Evolutionary conservation across 2,329 filamentous ascomycete species (phyloP), one percentile per base, ranked within the genome.

Genomic region (Diaporthe citriasiana): DNA sequence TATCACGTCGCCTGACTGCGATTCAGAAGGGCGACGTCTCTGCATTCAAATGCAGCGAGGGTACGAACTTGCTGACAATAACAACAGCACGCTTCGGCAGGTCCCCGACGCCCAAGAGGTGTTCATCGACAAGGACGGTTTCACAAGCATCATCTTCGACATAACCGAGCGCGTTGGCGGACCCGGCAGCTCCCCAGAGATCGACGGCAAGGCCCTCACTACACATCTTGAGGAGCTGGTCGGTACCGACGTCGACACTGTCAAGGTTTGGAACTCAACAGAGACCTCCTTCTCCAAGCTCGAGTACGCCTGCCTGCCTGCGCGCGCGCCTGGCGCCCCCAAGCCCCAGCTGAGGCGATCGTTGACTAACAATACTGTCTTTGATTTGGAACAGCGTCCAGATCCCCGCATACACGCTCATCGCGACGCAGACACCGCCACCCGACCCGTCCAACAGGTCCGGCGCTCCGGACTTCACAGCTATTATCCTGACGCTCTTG

Each of bases 41-140:
- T 65, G 27, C 42, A 35, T 3, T 12, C 12, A 19, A 33, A 40
- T 27, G 15, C 19, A 7, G 22, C 33, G 22, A 35, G 19, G 40
- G 45, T 57, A 25, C 35, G 15, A 9, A 17, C 40, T 22, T 15
- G 30, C 70, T 72, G 30, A 66, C 57, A 27, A 73, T 22, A 30
- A 47, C 30, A 40, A 57, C 76, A 94, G 93, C 84, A 89, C 89
- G 71, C 88, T 95, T 78, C 91, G 93, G 76, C 89, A 95, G 84
- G 91, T 95, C 7, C 93, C 93, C 68, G 93, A 96, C 82, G 94
- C 97, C 83, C 95, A 98, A 85, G 96, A 98, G 87, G 93, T 98
- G 78, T 98, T 92, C 85, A 92, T 98, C 80, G 95, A 97, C 81
- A 89, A 90, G 77, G 89, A 93, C 76, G 95, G 95, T 66, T 95